Base-by-base conservation (phyloP, 352 stramenopile species). In the Globisporangium cystogenes region DNA sequence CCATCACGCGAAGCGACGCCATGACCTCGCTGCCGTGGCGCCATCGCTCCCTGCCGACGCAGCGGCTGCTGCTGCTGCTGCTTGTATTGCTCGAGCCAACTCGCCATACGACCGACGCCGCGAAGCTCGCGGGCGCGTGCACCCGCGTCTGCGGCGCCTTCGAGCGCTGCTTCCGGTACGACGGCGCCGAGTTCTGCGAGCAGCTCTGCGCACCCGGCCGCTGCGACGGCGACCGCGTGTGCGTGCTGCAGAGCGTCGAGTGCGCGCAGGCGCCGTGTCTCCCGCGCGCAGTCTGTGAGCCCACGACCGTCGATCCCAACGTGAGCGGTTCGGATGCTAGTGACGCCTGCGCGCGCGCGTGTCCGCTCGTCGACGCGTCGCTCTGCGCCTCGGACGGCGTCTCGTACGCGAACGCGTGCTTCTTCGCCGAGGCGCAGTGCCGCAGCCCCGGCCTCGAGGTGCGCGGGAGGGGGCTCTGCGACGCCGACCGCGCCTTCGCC, bases 331-430 rank as follows among this genome's bases (percentile, higher is more conserved):
- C 62, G 4, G 23, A 24, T n/a, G 20, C 37, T 11, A 47, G 23
- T 4, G 49, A 43, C 1, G 12, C 23, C 15, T 87, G 76, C 47
- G 39, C 58, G 2, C 48, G 62, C 0, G 53, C 59, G 37, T 85
- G 73, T 31, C 66, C 74, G 21, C 59, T 71, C 23, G 47, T 75
- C 12, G 55, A 61, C 48, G 59, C 68, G 1, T 73, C 73, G 12
- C 68, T 84, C 15, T 84, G 76, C 27, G 73, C 60, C 10, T 83
- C 73, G 0, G 49, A 84, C 40, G 49, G 51, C 15, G 56, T 73
- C 4, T 74, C 76, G 24, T 87, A 82, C 26, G 64, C 64, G 3
- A 87, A 83, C 50, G 36, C 48, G 26, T 87, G 76, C 45, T 82
- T 76, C 53, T 67, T 87, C 23, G 60, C 79, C n/a, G 47, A 67